Evolutionary conservation across 2,329 filamentous ascomycete genomes (phyloP).

Genomic region (Ophiostoma populinum): DNA sequence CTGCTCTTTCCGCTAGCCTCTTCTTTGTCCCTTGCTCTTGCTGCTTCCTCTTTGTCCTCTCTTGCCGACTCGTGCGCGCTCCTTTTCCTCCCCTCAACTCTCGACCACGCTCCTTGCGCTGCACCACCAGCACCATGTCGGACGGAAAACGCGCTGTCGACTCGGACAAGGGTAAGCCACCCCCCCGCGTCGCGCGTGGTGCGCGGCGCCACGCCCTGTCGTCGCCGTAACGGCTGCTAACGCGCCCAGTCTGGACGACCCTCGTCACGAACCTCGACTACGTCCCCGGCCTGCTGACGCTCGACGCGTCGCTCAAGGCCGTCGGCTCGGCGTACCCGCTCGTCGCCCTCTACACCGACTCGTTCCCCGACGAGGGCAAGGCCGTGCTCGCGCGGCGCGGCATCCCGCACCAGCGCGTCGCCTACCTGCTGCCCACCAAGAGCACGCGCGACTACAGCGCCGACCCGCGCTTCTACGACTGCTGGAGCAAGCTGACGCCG

Average conservation of each 20-base stretch:
- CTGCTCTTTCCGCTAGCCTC: not conserved
- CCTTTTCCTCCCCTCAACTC: not conserved
- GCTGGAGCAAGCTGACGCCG: conserved; percentile 72
- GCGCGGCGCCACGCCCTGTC: too few relatives aligned
- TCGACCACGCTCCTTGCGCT: not conserved
- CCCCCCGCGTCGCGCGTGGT: too few relatives aligned
- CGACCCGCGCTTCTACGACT: conserved; percentile 76
- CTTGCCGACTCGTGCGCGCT: not conserved
- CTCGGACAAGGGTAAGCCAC: conserved; percentile 16
- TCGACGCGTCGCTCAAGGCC: conserved; percentile 58
- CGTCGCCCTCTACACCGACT: conserved; percentile 66
- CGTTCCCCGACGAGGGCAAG: conserved; percentile 51
- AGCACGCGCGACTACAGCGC: conserved; percentile 49
- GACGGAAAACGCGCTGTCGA: conserved; percentile 18
- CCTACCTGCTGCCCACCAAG: conserved; percentile 51
- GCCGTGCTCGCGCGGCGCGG: conserved; percentile 49
- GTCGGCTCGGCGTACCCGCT: conserved; percentile 55
- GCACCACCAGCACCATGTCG: conserved; percentile 13
- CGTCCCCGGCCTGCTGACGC: conserved; percentile 64
- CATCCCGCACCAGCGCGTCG: conserved; percentile 53
- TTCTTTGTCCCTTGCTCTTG: not conserved
- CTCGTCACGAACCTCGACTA: conserved; percentile 75
- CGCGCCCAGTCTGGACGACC: conserved; percentile 53
- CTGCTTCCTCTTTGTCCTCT: not conserved
- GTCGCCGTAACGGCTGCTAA: too few relatives aligned